Base-by-base conservation (phyloP, 805 yeast species). In the Grigorovia jiainica region DNA sequence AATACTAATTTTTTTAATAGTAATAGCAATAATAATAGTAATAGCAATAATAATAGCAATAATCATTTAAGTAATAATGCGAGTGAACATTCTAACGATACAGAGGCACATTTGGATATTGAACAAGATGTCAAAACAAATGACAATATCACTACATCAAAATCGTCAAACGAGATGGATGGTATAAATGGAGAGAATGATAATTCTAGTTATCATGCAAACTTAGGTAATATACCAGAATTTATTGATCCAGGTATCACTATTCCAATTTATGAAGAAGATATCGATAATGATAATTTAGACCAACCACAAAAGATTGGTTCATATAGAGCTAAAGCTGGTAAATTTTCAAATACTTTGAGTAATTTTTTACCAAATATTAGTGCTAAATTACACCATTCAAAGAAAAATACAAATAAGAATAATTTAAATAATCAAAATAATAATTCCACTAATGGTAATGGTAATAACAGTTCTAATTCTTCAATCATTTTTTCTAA, bases 331-430 rank as follows among this genome's bases (percentile, higher is more conserved):
- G 52, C 61, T 9, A 53, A 61, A 36, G 64, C 66, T 3, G 66
- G 65, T 7, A 61, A 61, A 38, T 57, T 62, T 36, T 62, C 66
- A 13, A 62, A 60, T 41, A 62, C 66, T 10, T 44, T 62, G 42
- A 60, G 64, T 43, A 62, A 59, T 44, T 44, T 62, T 30, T 43
- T 62, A 15, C 66, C 66, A 18, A 57, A 60, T 6, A 60, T 62
- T 23, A 62, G 66, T 49, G 66, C 66, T 5, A 62, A 59, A 44
- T 41, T 62, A 21, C 66, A 62, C 38, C 51, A 47, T 31, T 46
- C 49, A 1, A 48, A 48, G 34, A 48, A 48, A 21, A 36, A 20
- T 34, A 35, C 46, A 8, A 44, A 37, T 53, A 56, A 54, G 17
- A 46, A 41, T 23, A 35, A 31, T 21, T 39, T 15, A 44, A 34